Conservation (phyloP, 2,329 filamentous ascomycete species). For the Lasiodiplodia hormozganensis region DNA sequence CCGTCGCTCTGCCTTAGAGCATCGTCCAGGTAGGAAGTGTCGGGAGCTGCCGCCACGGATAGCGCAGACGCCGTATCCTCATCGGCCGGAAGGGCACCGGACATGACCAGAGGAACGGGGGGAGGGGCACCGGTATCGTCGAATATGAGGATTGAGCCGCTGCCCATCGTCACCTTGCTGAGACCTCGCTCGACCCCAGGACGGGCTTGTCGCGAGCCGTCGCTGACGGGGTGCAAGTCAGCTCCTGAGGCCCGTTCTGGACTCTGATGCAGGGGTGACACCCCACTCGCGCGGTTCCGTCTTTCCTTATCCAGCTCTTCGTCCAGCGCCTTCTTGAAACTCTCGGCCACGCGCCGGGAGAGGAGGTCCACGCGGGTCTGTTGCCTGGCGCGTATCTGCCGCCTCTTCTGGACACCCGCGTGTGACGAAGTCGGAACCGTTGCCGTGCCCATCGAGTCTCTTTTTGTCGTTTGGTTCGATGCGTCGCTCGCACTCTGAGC, state of each 20-base stretch:
- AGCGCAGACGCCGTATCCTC: not conserved
- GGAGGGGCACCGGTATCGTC: conserved; percentile 71
- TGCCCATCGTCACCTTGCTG: conserved; percentile 75
- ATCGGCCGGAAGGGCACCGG: conserved; percentile 50
- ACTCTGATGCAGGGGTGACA: conserved; percentile 5
- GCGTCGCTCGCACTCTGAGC: conserved; percentile 18
- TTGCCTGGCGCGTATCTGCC: conserved; percentile 29
- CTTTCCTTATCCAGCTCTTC: conserved; percentile 59
- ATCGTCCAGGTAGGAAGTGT: conserved; percentile 17
- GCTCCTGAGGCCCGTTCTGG: not conserved
- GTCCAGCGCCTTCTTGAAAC: conserved; percentile 77
- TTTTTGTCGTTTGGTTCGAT: conserved; percentile 16
- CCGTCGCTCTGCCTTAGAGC: conserved; percentile 12
- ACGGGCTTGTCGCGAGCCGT: conserved; percentile 14
- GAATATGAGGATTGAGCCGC: conserved; percentile 88
- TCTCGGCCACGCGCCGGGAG: conserved; percentile 77
- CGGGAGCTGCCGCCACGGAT: conserved; percentile 10
- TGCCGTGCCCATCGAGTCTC: conserved; percentile 13
- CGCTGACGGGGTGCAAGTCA: conserved; percentile 12
- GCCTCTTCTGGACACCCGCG: conserved; percentile 29
- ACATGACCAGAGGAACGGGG: conserved; percentile 60
- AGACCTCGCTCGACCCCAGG: conserved; percentile 33
- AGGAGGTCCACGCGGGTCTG: conserved; percentile 80
- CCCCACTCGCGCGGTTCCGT: conserved; percentile 28
- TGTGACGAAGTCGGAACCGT: not conserved